Percentiles rank a stretch among this genome's conserved stretches.
Evolutionary conservation across 1,284 basidiomycete species (phyloP).

Genomic region (Pulveroboletus sp.): DNA sequence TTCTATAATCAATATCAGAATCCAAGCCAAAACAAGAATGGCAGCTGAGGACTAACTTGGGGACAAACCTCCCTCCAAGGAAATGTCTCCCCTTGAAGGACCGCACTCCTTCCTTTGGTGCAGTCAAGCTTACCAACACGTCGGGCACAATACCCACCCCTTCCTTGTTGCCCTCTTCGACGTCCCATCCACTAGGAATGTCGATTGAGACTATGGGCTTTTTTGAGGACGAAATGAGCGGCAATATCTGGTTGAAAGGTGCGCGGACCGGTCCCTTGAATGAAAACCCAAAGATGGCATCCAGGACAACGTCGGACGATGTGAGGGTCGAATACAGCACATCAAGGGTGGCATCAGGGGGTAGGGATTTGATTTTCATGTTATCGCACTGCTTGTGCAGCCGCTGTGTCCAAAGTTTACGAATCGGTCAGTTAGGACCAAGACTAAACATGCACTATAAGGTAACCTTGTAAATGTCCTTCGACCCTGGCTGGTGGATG

Average conservation of each 20-base stretch:
- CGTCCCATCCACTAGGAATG: conserved; percentile 96
- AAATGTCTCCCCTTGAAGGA: conserved; percentile 84
- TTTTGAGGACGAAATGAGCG: conserved; percentile 61
- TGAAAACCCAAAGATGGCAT: conserved; percentile 97
- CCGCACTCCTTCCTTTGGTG: conserved; percentile 87
- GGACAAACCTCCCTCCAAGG: conserved; percentile 78
- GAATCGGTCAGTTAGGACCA: background rate
- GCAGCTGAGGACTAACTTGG: conserved; percentile 57
- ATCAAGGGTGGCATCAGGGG: conserved; percentile 50
- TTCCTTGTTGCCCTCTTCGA: conserved; percentile 72
- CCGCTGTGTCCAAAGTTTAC: conserved; percentile 45
- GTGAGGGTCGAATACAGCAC: conserved; percentile 55
- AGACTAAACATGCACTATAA: background rate
- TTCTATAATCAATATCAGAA: conserved; percentile 42
- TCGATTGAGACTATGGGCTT: conserved; percentile 90
- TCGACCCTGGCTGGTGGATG: conserved; percentile 68
- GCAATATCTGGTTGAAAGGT: conserved; percentile 82
- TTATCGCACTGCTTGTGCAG: conserved; percentile 87
- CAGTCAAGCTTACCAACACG: conserved; percentile 88
- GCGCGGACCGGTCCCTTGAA: conserved; percentile 87
- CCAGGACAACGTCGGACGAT: conserved; percentile 83
- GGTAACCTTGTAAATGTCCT: conserved; percentile 81
- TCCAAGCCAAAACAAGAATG: background rate
- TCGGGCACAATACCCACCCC: conserved; percentile 67
- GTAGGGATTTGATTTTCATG: conserved; percentile 75